Evolutionary conservation across 2,329 filamentous ascomycete genomes (phyloP), one percentile per base, ranked within the genome.

Genomic region (Mariannaea elegans): DNA sequence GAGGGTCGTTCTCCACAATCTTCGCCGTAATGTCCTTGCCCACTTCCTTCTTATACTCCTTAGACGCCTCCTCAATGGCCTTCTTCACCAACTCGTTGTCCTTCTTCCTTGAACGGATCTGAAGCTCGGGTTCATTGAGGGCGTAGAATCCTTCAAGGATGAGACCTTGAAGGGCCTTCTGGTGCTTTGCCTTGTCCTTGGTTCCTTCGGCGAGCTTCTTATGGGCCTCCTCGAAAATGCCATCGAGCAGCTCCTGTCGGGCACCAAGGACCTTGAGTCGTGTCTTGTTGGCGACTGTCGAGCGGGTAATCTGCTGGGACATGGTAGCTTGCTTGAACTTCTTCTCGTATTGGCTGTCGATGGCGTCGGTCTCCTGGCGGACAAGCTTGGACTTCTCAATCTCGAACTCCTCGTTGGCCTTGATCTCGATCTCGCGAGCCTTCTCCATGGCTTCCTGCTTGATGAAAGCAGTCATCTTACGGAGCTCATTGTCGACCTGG

Each of bases 391-490:
- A 95, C 83, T 99, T 99, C 78, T 99, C 95, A 77, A 97, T 98
- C 76, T 93, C 92, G 81, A 98, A 98, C 80, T 99, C 95, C 80
- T 98, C 93, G 83, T 98, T 94, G 78, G 95, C 95, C 82, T 98
- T 98, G 82, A 98, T 90, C 75, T 95, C 88, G 80, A 99, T 98
- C 81, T 99, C 95, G 76, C 91, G 91, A 72, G 93, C 93, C 82
- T 99, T 99, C 78, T 99, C 95, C 74, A 91, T 87, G 60, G 95
- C 95, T 83, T 99, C 95, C 82, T 98, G 95, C 80, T 93, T 92
- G 88, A 99, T 99, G 87, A 99, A 99, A 76, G 94, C 94, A 61
- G 95, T 98, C 95, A 99, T 99, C 88, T 99, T 99, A 86, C 92
- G 94, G 81, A 99, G 92, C 88, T 99, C 95, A 81, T 92, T 90